Conservation (phyloP, 2,329 filamentous ascomycete genomes). For the Apiospora phragmitis region DNA sequence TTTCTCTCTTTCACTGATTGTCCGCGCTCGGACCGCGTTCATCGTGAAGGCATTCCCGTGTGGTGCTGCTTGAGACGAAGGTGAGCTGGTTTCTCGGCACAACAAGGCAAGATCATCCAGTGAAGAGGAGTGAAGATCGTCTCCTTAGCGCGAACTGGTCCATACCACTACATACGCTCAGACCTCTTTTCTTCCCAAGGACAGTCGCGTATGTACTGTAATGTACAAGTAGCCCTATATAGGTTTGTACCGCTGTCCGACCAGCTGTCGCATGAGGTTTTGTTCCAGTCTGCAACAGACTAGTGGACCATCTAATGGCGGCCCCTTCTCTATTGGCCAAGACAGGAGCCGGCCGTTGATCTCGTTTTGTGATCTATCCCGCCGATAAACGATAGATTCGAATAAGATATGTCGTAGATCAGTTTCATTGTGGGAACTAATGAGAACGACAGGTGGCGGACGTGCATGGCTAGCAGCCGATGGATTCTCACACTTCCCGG, state of each 20-base stretch:
- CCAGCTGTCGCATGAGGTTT: not conserved
- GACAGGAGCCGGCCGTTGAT: not conserved
- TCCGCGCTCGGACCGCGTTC: not conserved
- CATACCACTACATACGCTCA: not conserved
- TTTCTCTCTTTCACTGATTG: not conserved
- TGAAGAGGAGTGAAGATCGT: not conserved
- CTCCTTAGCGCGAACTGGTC: not conserved
- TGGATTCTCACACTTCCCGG: not conserved
- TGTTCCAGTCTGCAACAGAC: constrained; percentile 1
- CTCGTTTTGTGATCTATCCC: not conserved
- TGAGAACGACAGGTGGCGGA: not conserved
- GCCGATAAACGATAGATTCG: not conserved
- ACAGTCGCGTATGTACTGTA: not conserved
- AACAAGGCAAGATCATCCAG: not conserved
- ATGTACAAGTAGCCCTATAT: not conserved
- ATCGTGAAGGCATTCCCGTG: not conserved
- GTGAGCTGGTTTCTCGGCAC: not conserved
- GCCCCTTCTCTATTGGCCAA: not conserved
- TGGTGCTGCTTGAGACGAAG: not conserved
- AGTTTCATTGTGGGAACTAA: not conserved
- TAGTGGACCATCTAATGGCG: not conserved
- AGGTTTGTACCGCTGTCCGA: not conserved
- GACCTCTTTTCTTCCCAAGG: not conserved
- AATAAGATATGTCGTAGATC: constrained; percentile 2
- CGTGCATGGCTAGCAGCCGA: not conserved